A percentile compares a stretch with the other conserved stretches of the same genome.
These are phyloP conservation scores for Beauveria sp. DNA, from an alignment of 2,329 filamentous ascomycete species.

Conservation along the genomic window DNA sequence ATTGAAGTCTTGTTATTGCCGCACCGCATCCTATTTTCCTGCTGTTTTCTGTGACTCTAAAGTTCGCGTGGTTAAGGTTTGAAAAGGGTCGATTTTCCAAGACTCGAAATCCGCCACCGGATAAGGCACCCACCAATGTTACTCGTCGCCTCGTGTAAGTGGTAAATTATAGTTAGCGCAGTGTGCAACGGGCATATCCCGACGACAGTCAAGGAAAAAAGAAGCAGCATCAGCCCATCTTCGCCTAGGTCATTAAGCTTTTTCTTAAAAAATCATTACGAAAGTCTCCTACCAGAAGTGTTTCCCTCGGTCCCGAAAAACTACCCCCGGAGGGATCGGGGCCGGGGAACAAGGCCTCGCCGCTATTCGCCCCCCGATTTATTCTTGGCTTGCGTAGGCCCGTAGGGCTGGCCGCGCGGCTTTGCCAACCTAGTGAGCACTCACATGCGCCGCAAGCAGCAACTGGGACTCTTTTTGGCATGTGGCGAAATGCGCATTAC, in stretches of 20 bases:
- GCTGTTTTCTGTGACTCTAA: not conserved
- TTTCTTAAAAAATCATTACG: too few relatives aligned
- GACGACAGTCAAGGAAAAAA: not conserved
- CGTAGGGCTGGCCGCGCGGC: constrained; percentile 10
- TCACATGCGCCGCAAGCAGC: not conserved
- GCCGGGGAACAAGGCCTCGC: not conserved
- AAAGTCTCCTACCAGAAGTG: not conserved
- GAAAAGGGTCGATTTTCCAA: not conserved
- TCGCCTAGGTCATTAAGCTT: too few relatives aligned
- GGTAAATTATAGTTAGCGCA: not conserved
- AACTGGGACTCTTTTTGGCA: not conserved
- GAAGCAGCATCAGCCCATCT: too few relatives aligned
- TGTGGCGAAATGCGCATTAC: not conserved
- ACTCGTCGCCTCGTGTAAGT: not conserved
- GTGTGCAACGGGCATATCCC: not conserved
- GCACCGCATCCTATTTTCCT: too few relatives aligned
- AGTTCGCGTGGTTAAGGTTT: not conserved
- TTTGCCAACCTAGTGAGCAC: not conserved
- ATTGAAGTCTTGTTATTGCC: not conserved
- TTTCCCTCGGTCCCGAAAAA: not conserved
- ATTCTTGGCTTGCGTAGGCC: constrained; percentile 4
- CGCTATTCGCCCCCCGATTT: not conserved
- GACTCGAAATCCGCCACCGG: not conserved
- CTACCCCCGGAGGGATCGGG: not conserved
- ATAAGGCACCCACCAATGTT: not conserved